Base-by-base conservation (phyloP, 2,329 filamentous ascomycete genomes). In the Elsinoe australis region DNA sequence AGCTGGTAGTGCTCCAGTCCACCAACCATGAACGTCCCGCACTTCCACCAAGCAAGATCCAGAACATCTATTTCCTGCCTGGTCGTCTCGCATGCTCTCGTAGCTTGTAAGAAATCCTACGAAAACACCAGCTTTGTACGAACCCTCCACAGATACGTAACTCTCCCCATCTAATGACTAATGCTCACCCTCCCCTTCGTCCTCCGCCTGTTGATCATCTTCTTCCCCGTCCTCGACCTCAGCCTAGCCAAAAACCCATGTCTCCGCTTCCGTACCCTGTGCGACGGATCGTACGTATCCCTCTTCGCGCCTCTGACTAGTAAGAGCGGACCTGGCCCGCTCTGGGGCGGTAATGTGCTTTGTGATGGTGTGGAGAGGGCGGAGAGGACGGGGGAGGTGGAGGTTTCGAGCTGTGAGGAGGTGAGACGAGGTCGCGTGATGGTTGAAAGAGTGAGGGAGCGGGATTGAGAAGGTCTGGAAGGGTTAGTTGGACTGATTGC, bases 191-290 rank as follows among this genome's bases (percentile, higher is more conserved):
- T 68, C 18, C 73, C 72, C 68, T 76, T 80, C 49, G 69, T 59
- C 57, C 68, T 65, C 60, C 78, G 67, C 59, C 76, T 67, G 62
- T 69, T 71, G 54, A 82, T 54, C 41, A 73, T 66, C 61, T 71
- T 71, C 57, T 73, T 64, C 18, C 79, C 79, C 45, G 70, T 74
- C 58, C 71, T 69, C 17, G 69, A 70, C 58, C 67, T 67, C 52
- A 78, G 54, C 56, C 79, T 62, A 7, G 71, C 65, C 51, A 82
- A 59, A 57, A 79, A 82, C 2, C 78, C 78, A 64, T 79, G 75
- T 56, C 78, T 69, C 53, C 79, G 68, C 66, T 82, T 82, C 60
- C 79, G 69, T 33, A 80, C 74, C 35, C 72, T 59, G 53, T 80
- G 74, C 44, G 73, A 78, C 7, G 78, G 77, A 49, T 76, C 75